Base-by-base conservation (phyloP, 148 eudicot genomes). In the Drosera capensis region DNA sequence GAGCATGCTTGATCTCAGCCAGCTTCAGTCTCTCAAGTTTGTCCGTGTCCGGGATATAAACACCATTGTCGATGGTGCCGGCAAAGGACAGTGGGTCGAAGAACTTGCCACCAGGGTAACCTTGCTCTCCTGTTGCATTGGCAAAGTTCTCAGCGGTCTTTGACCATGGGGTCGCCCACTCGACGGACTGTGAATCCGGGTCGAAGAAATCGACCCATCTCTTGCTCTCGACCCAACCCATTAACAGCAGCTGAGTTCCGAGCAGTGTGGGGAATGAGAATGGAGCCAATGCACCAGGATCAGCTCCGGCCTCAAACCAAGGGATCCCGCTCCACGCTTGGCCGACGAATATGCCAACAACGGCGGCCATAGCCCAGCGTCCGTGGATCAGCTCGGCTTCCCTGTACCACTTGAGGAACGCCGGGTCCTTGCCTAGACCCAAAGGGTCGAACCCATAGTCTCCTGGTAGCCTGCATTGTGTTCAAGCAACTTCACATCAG, bases 151-250 rank as follows among this genome's bases (percentile, higher is more conserved):
- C 92, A 1, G 97, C 77, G 0, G 94, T 83, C 34, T 44, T 71
- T 0, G 97, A 88, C 94, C 97, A 88, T 1, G 97, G 97, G 1
- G 97, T 88, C 8, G 97, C 97, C 97, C 97, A 88, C 26, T 88
- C 95, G 14, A 88, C 86, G 0, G 97, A 78, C 30, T 88, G 97
- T 0, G 97, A 88, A 19, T 80, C 95, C 0, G 92, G 97, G 84
- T 80, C 73, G 62, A 80, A 88, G 62, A 83, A 88, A 41, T 88
- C 97, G 0, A 78, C 97, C 97, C 97, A 88, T 62, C 97, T 68
- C 55, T 88, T 88, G 84, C 97, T 80, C 75, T 88, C 97, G 0
- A 88, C 97, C 94, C 97, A 88, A 8, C 97, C 97, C 97, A 88
- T 88, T 16, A 88, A 84, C 35, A 88, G 57, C 41, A 88, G 94